A percentile compares a stretch with the other conserved stretches of the same genome.
These are phyloP conservation scores for Boletus mariae DNA, from an alignment of 1,284 basidiomycete species.

Conservation along the genomic window DNA sequence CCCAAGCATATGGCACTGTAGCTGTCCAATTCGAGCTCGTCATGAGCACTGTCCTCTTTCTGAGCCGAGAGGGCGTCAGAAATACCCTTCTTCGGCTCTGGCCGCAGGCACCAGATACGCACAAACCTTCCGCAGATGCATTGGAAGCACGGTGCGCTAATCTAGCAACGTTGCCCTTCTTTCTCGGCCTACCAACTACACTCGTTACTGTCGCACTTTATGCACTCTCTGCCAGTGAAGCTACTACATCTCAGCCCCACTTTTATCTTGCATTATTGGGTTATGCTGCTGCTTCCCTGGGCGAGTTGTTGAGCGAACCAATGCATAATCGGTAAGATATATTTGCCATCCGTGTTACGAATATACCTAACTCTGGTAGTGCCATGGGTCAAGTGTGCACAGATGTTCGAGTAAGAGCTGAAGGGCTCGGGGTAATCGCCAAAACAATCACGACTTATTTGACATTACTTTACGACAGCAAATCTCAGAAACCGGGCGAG, in stretches of 20 bases:
- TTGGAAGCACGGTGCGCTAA: constrained; percentile 37
- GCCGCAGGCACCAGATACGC: constrained; percentile 24
- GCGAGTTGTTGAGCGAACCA: constrained; percentile 81
- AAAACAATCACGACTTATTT: constrained; percentile 72
- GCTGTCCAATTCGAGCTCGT: constrained; percentile 85
- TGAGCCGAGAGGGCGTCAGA: constrained; percentile 88
- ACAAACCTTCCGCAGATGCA: constrained; percentile 13
- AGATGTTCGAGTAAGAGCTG: constrained; percentile 70
- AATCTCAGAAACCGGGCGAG: constrained; percentile 30
- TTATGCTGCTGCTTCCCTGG: constrained; percentile 70
- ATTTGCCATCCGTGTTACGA: constrained; percentile 2
- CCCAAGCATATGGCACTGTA: constrained; percentile 83
- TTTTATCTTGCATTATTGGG: constrained; percentile 63
- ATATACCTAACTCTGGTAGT: constrained; percentile 32
- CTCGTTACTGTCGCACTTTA: constrained; percentile 49
- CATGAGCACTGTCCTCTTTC: constrained; percentile 86
- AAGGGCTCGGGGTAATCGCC: constrained; percentile 75
- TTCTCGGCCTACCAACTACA: constrained; percentile 54
- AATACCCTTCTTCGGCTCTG: constrained; percentile 68
- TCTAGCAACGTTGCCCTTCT: constrained; percentile 55
- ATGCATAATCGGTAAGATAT: constrained; percentile 66
- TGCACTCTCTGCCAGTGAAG: constrained; percentile 42
- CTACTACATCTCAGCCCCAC: constrained; percentile 56
- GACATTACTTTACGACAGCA: constrained; percentile 50
- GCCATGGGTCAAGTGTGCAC: constrained; percentile 69